Evolutionary conservation across 2,329 filamentous ascomycete species (phyloP).

Genomic region (Alternaria incomplexa): DNA sequence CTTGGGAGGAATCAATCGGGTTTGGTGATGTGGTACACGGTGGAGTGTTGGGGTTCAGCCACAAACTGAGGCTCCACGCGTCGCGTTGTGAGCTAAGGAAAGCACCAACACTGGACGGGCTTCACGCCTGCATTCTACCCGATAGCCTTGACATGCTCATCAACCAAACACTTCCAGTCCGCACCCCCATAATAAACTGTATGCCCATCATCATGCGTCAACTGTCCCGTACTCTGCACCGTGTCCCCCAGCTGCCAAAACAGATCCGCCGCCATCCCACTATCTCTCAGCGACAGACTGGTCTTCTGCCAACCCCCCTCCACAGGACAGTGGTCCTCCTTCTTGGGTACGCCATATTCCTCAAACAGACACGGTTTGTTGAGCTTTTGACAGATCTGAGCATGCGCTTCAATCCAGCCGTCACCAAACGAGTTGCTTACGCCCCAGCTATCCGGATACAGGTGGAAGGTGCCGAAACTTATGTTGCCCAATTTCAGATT

Average conservation of each 20-base stretch:
- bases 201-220: slow-evolving; percentile 40
- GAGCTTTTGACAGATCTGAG: slow-evolving; percentile 42
- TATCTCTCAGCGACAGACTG: slow-evolving; percentile 25
- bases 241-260: slow-evolving; percentile 45
- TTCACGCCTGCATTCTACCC: slow-evolving; percentile 15
- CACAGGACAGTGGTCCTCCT: slow-evolving; percentile 33
- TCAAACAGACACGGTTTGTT: slow-evolving; percentile 51
- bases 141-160: slow-evolving; percentile 34
- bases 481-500: slow-evolving; percentile 61
- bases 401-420: slow-evolving; percentile 57
- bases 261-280: slow-evolving; percentile 41
- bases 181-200: slow-evolving; percentile 38
- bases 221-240: slow-evolving; percentile 24
- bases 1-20: slow-evolving; percentile 1
- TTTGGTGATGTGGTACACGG: slow-evolving; percentile 2
- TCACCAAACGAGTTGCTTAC: slow-evolving; percentile 48
- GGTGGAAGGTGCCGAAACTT: slow-evolving; percentile 63
- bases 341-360: slow-evolving; percentile 45
- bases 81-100: neutral
- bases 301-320: slow-evolving; percentile 41
- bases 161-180: slow-evolving; percentile 43
- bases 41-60: slow-evolving; percentile 1
- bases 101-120: neutral
- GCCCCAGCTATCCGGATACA: slow-evolving; percentile 56
- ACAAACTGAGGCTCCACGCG: neutral